Evolutionary conservation across 2,329 filamentous ascomycete species (phyloP).

Genomic region (Pestalotiopsis sp.): DNA sequence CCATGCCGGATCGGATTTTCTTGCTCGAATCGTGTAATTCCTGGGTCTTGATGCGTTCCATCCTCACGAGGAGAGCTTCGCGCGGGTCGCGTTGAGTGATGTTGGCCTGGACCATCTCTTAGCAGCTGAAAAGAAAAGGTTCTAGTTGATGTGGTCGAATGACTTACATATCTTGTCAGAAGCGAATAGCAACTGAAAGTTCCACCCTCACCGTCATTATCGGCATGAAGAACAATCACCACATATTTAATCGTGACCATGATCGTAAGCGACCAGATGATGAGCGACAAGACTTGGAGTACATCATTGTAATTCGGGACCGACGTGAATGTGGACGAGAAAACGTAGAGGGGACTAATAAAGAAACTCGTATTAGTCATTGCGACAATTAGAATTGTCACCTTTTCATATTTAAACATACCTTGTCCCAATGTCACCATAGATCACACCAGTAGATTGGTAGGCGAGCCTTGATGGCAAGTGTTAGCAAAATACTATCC

Average conservation of each 20-base stretch:
- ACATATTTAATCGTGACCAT: constrained; percentile 74
- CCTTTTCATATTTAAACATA: constrained; percentile 12
- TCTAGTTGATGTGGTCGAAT: not conserved
- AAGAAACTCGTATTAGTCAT: constrained; percentile 25
- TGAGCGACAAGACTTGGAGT: constrained; percentile 66
- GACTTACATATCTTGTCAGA: constrained; percentile 57
- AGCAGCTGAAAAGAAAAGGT: constrained; percentile 3
- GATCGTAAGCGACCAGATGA: constrained; percentile 70
- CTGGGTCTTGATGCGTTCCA: constrained; percentile 60
- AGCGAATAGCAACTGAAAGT: constrained; percentile 70
- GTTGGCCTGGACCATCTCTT: constrained; percentile 43
- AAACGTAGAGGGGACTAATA: constrained; percentile 68
- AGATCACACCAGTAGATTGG: constrained; percentile 68
- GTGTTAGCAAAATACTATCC: constrained; percentile 13
- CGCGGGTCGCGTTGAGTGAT: constrained; percentile 63
- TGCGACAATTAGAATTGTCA: not conserved
- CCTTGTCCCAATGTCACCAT: constrained; percentile 66
- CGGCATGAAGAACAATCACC: constrained; percentile 65
- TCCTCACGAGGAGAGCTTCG: constrained; percentile 54
- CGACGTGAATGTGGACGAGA: constrained; percentile 65
- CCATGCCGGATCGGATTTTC: constrained; percentile 57
- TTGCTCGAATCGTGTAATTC: constrained; percentile 57
- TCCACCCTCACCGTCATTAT: constrained; percentile 73
- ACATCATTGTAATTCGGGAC: constrained; percentile 60
- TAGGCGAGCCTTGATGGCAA: constrained; percentile 54